Evolutionary conservation across 208 protist genomes (phyloP).

Genomic region (Wallacemonas sp.): DNA sequence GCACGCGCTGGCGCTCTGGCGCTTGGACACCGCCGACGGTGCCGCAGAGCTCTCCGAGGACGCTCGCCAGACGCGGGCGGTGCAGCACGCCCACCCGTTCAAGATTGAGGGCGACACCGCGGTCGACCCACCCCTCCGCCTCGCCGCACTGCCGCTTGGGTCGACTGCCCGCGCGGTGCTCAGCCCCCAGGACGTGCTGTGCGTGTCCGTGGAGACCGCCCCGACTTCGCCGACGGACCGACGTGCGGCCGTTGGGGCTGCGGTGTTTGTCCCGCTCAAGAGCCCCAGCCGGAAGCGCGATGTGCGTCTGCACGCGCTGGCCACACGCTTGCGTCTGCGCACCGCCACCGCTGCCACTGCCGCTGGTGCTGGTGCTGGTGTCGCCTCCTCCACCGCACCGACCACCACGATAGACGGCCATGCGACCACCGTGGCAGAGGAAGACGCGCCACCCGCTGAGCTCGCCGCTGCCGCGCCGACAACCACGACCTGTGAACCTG

Average conservation of each 20-base stretch:
- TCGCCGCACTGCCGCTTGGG: conserved; percentile 5
- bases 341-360: neutral
- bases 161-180: conserved; percentile 8
- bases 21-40: neutral
- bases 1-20: conserved; percentile 7
- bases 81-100: conserved; percentile 4
- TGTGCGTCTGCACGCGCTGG: conserved; percentile 17
- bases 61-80: neutral
- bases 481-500: too few relatives aligned
- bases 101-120: neutral
- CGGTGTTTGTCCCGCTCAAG: conserved; percentile 2
- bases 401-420: too few relatives aligned
- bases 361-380: neutral
- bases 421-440: too few relatives aligned
- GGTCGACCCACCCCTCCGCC: neutral
- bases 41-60: neutral
- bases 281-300: neutral
- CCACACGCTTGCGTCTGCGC: conserved; percentile 20
- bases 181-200: neutral
- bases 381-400: too few relatives aligned
- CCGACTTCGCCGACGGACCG: too few relatives aligned
- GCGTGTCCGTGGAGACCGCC: neutral
- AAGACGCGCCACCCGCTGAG: too few relatives aligned
- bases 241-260: neutral
- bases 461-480: too few relatives aligned